Conservation (phyloP, 768 basidiomycete genomes). For the Ephemerocybe angulata region DNA sequence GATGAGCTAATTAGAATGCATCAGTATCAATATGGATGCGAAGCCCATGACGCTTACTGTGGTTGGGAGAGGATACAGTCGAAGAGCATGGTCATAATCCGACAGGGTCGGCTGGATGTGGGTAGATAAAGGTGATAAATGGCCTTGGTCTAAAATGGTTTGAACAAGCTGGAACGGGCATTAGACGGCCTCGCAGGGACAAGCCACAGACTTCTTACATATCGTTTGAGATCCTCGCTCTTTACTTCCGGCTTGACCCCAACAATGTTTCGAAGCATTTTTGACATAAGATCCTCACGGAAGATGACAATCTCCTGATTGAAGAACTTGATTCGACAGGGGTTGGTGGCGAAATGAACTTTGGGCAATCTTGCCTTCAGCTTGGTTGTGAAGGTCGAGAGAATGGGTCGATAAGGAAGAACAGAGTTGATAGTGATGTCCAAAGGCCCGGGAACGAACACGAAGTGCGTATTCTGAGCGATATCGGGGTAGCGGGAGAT, state of each 20-base stretch:
- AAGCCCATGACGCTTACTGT: conserved; percentile 49
- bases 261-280: conserved; percentile 89
- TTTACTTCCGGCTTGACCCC: conserved; percentile 79
- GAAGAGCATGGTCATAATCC: conserved; percentile 88
- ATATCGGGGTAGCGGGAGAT: conserved; percentile 79
- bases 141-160: conserved; percentile 91
- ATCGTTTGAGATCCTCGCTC: conserved; percentile 82
- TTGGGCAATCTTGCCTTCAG: conserved; percentile 74
- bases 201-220: conserved; percentile 47
- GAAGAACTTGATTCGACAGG: conserved; percentile 92
- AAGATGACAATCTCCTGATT: conserved; percentile 94
- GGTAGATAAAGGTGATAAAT: conserved; percentile 83
- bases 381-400: conserved; percentile 68
- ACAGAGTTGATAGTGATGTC: conserved; percentile 82
- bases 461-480: conserved; percentile 77
- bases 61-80: conserved; percentile 92
- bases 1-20: conserved; percentile 54
- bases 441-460: conserved; percentile 91
- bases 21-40: background rate
- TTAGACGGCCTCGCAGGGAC: background rate
- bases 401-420: conserved; percentile 77
- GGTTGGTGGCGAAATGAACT: conserved; percentile 82
- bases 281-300: conserved; percentile 88
- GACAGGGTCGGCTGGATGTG: conserved; percentile 83
- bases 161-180: conserved; percentile 72